A percentile compares a stretch with the other conserved stretches of the same genome.
phyloP scores from a whole-genome alignment of 805 yeast genomes.

The Suhomyces sp. region DNA sequence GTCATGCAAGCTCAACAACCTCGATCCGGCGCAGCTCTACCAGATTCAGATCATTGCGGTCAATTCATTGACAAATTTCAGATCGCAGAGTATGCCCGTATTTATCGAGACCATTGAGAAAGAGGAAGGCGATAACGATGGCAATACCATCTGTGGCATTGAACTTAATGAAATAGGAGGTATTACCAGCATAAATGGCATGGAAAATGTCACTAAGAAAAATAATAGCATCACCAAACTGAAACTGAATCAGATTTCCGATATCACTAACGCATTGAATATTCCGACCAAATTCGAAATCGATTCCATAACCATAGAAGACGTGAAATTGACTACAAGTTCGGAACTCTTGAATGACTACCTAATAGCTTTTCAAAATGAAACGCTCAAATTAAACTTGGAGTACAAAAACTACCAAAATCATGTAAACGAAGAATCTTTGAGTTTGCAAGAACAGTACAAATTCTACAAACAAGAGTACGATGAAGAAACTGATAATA shows the following conservation, averaged over 20 bases:
- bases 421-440: constrained; percentile 13
- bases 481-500: constrained; percentile 33
- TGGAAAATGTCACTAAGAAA: not conserved
- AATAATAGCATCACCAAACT: constrained; percentile 1
- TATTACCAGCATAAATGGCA: constrained; percentile 1
- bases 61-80: constrained; percentile 34
- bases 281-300: not conserved
- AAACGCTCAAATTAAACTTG: constrained; percentile 18
- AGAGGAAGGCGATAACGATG: constrained; percentile 1
- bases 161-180: constrained; percentile 1
- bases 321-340: constrained; percentile 18
- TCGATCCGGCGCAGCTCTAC: constrained; percentile 27
- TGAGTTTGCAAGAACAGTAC: constrained; percentile 24
- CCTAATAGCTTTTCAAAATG: constrained; percentile 25
- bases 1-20: constrained; percentile 34
- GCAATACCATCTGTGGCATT: not conserved
- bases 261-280: not conserved
- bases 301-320: constrained; percentile 11
- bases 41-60: constrained; percentile 38
- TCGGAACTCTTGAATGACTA: constrained; percentile 23
- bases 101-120: constrained; percentile 26
- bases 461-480: constrained; percentile 37
- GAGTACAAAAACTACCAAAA: constrained; percentile 20
- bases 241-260: constrained; percentile 2
- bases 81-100: constrained; percentile 33